Percentiles rank a stretch among this genome's conserved stretches.
Conservation (phyloP, 805 yeast species). For the Pichia rugopelliculosa region DNA sequence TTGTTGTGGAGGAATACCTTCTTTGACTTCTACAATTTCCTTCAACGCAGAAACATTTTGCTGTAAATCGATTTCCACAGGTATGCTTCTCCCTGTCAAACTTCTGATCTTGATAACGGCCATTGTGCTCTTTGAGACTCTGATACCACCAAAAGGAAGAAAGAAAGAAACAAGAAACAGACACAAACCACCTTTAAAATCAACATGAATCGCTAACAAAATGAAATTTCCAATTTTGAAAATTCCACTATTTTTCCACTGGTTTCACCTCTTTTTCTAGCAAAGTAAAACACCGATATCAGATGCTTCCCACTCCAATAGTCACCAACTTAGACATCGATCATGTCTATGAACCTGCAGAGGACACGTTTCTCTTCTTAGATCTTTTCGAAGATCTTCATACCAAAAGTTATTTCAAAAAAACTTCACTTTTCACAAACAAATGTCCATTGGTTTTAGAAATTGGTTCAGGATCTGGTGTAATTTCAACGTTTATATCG, state of each 20-base stretch:
- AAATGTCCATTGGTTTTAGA: constrained; percentile 59
- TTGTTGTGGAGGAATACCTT: constrained; percentile 95
- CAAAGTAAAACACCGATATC: background rate
- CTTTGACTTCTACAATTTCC: constrained; percentile 90
- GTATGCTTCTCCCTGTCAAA: constrained; percentile 73
- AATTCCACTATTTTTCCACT: background rate
- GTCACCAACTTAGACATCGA: constrained; percentile 48
- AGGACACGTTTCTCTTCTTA: constrained; percentile 78
- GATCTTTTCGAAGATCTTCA: constrained; percentile 68
- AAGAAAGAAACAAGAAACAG: background rate
- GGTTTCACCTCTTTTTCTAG: background rate
- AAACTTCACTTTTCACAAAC: constrained; percentile 18
- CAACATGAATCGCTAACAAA: background rate
- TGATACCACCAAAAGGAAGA: background rate
- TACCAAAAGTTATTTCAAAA: constrained; percentile 23
- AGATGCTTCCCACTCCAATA: constrained; percentile 77
- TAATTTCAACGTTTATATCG: constrained; percentile 72
- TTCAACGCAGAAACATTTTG: constrained; percentile 67
- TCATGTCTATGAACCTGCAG: constrained; percentile 91
- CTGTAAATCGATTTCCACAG: constrained; percentile 63
- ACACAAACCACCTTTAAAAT: background rate
- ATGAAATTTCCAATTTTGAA: too few species aligned
- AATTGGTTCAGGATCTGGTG: constrained; percentile 89
- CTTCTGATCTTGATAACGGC: constrained; percentile 27
- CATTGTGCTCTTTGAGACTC: constrained; percentile 9